phyloP scores from a whole-genome alignment of 768 basidiomycete genomes.

The Cyathus striatus region DNA sequence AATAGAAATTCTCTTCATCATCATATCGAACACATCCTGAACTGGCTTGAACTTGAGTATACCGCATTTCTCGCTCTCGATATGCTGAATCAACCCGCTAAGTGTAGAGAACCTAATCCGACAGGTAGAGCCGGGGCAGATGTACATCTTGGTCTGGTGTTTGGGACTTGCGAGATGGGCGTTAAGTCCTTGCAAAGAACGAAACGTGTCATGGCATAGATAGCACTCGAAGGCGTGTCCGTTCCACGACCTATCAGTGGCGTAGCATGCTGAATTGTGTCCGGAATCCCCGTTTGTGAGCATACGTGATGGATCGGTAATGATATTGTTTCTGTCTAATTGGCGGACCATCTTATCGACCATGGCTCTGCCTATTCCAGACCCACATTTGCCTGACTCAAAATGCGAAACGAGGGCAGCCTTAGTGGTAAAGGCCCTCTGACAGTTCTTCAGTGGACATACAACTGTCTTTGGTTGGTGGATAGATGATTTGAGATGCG shows the following conservation, averaged over 20 bases:
- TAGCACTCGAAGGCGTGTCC: constrained; percentile 55
- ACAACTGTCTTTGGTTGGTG: constrained; percentile 34
- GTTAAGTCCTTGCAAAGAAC: constrained; percentile 42
- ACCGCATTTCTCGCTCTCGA: constrained; percentile 60
- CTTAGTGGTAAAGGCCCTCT: constrained; percentile 39
- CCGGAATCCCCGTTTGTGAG: constrained; percentile 26
- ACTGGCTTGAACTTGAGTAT: constrained; percentile 43
- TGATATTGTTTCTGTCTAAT: constrained; percentile 38
- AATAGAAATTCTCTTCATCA: too few species aligned
- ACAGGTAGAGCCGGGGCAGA: constrained; percentile 49
- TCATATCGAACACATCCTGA: too few species aligned
- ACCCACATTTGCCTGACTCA: constrained; percentile 53
- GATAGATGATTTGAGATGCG: constrained; percentile 49
- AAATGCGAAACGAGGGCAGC: constrained; percentile 59
- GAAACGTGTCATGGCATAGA: constrained; percentile 45
- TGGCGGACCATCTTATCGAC: constrained; percentile 37
- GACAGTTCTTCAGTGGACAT: constrained; percentile 41
- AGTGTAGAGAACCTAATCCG: constrained; percentile 38
- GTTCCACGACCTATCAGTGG: constrained; percentile 36
- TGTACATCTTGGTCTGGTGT: constrained; percentile 48
- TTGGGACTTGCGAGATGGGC: constrained; percentile 59
- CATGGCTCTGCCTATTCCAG: constrained; percentile 34
- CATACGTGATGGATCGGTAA: constrained; percentile 54
- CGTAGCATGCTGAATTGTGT: constrained; percentile 21
- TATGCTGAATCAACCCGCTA: constrained; percentile 58